These are phyloP conservation scores for Umbellularia californica DNA, from an alignment of 164 flowering plant species.

Conservation along the genomic window DNA sequence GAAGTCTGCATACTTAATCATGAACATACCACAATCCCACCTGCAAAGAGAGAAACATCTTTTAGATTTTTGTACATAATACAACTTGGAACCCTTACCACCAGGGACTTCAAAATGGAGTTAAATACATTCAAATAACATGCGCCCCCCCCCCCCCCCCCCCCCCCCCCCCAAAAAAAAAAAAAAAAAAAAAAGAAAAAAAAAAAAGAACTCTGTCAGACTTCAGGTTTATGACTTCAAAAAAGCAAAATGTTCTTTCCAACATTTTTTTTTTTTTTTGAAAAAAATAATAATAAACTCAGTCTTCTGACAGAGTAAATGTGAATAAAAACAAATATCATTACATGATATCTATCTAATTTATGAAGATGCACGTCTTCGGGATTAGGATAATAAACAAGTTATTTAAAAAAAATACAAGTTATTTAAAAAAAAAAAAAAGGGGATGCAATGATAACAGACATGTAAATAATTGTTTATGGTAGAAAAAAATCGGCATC, in stretches of 20 bases:
- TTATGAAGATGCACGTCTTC: neutral
- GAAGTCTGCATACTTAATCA: constrained; percentile 94
- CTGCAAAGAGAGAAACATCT: constrained; percentile 28
- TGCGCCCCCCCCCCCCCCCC: too few species aligned
- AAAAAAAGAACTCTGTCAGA: neutral
- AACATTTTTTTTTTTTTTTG: too few species aligned
- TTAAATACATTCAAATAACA: neutral
- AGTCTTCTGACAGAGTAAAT: neutral
- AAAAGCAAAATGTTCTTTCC: too few species aligned
- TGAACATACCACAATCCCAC: constrained; percentile 95
- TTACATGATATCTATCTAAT: neutral
- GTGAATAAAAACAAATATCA: neutral
- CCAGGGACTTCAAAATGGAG: neutral
- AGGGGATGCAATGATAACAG: neutral
- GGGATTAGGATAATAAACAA: neutral
- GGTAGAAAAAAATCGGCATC: too few species aligned
- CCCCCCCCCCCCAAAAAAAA: too few species aligned
- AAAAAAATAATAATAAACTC: too few species aligned
- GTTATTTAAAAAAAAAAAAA: too few species aligned
- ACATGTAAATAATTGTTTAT: too few species aligned
- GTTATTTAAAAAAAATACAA: too few species aligned
- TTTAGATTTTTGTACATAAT: too few species aligned
- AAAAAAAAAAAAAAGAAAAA: too few species aligned
- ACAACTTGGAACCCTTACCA: neutral
- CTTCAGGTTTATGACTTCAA: neutral